These are phyloP conservation scores for Fusarium sp. DNA, from an alignment of 2,329 filamentous ascomycete species.

Conservation along the genomic window DNA sequence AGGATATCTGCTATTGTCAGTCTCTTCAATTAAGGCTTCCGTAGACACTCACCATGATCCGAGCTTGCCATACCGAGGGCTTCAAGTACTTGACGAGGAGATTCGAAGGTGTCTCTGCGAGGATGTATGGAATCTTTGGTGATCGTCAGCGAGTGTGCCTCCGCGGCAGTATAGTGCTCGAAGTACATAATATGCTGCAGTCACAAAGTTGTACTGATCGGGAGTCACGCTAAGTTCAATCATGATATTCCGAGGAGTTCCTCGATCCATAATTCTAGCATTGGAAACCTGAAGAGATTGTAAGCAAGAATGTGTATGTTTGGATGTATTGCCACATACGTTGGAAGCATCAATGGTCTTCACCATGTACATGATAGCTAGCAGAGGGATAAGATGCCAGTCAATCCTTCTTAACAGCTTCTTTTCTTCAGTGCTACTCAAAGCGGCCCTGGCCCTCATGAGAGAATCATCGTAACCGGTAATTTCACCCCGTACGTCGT, in stretches of 20 bases:
- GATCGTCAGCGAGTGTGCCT: not conserved
- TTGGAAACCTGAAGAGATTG: slow-evolving; percentile 47
- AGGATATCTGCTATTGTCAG: not conserved
- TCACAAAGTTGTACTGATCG: slow-evolving; percentile 55
- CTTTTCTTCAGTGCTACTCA: not conserved
- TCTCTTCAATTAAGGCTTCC: not conserved
- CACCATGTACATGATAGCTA: slow-evolving; percentile 5
- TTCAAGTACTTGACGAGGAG: slow-evolving; percentile 53
- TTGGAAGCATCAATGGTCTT: slow-evolving; percentile 1
- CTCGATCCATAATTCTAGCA: slow-evolving; percentile 58
- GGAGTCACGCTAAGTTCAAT: slow-evolving; percentile 54
- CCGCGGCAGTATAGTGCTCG: not conserved
- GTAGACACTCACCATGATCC: slow-evolving; percentile 50
- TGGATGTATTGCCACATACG: not conserved
- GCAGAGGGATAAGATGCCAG: not conserved
- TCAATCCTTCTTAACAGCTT: not conserved
- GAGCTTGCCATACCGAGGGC: slow-evolving; percentile 55
- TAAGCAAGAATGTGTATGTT: not conserved
- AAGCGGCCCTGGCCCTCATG: not conserved
- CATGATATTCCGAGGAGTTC: slow-evolving; percentile 56
- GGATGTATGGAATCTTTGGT: slow-evolving; percentile 49
- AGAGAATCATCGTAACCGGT: not conserved
- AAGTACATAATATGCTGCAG: slow-evolving; percentile 54
- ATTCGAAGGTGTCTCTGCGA: slow-evolving; percentile 56
- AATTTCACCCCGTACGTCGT: not conserved